Evolutionary conservation across 2,329 filamentous ascomycete genomes (phyloP).

Genomic region (Sarocladium oryzae): DNA sequence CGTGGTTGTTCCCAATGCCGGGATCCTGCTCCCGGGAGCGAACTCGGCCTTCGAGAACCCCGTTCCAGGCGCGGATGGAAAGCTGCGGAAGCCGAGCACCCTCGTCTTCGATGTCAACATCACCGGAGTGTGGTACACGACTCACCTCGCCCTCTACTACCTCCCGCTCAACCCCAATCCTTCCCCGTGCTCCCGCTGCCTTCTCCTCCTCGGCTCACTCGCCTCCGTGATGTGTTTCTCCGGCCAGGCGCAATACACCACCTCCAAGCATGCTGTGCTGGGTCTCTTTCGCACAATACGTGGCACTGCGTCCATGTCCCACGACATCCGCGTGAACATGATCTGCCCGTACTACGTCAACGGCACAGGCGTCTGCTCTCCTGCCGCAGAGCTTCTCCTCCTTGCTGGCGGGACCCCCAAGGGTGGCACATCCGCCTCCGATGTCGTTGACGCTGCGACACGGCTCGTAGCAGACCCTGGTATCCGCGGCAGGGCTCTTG

Average conservation of each 20-base stretch:
- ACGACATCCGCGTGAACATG: slow-evolving; percentile 56
- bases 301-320: slow-evolving; percentile 29
- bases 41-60: slow-evolving; percentile 40
- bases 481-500: slow-evolving; percentile 50
- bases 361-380: slow-evolving; percentile 49
- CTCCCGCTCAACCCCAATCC: slow-evolving; percentile 17
- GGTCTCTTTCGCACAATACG: slow-evolving; percentile 58
- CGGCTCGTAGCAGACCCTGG: slow-evolving; percentile 52
- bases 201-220: slow-evolving; percentile 58
- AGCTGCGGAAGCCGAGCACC: slow-evolving; percentile 39
- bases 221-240: slow-evolving; percentile 45
- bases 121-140: slow-evolving; percentile 58
- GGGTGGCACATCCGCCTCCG: slow-evolving; percentile 43
- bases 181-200: slow-evolving; percentile 42
- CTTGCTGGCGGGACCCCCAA: slow-evolving; percentile 41
- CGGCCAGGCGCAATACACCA: slow-evolving; percentile 46
- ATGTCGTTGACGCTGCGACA: slow-evolving; percentile 59
- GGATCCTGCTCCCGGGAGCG: slow-evolving; percentile 38
- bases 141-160: slow-evolving; percentile 53
- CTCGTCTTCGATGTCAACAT: slow-evolving; percentile 52
- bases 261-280: slow-evolving; percentile 60
- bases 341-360: slow-evolving; percentile 62
- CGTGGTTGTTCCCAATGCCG: slow-evolving; percentile 60
- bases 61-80: slow-evolving; percentile 33
- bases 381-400: slow-evolving; percentile 37